Conservation (phyloP, 345 rosid species). For the Melaleuca quinquenervia region DNA sequence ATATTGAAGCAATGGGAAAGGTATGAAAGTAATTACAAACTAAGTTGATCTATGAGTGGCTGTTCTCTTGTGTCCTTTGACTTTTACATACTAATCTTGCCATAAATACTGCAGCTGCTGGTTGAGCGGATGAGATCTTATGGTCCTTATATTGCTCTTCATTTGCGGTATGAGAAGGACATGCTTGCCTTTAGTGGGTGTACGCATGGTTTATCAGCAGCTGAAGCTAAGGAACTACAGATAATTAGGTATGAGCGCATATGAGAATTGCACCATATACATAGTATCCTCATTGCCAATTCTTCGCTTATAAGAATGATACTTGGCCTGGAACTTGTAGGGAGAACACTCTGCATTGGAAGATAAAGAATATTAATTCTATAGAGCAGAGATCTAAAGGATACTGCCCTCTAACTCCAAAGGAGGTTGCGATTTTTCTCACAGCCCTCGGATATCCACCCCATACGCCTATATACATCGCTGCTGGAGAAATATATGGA, state of each 20-base stretch:
- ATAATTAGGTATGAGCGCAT: slow-evolving; percentile 8
- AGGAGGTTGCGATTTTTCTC: slow-evolving; percentile 20
- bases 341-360: slow-evolving; percentile 21
- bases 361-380: slow-evolving; percentile 12
- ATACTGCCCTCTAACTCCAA: slow-evolving; percentile 23
- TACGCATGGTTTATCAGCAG: slow-evolving; percentile 8
- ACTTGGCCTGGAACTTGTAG: slow-evolving; percentile 6
- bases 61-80: not conserved
- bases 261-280: not conserved
- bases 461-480: slow-evolving; percentile 14
- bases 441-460: slow-evolving; percentile 16
- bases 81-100: not conserved
- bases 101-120: slow-evolving; percentile 2
- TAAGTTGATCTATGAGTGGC: not conserved
- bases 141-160: slow-evolving; percentile 16
- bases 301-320: slow-evolving; percentile 2
- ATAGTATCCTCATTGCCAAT: not conserved
- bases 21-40: not conserved
- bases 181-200: slow-evolving; percentile 22
- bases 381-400: slow-evolving; percentile 13
- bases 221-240: slow-evolving; percentile 8
- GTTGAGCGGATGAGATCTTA: slow-evolving; percentile 7
- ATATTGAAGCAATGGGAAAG: slow-evolving; percentile 9
- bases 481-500: slow-evolving; percentile 26
- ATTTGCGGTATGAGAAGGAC: slow-evolving; percentile 23